A percentile compares a stretch with the other conserved stretches of the same genome.
These are phyloP conservation scores for Rutstroemia sydowiana DNA, from an alignment of 2,329 filamentous ascomycete species.

Conservation along the genomic window DNA sequence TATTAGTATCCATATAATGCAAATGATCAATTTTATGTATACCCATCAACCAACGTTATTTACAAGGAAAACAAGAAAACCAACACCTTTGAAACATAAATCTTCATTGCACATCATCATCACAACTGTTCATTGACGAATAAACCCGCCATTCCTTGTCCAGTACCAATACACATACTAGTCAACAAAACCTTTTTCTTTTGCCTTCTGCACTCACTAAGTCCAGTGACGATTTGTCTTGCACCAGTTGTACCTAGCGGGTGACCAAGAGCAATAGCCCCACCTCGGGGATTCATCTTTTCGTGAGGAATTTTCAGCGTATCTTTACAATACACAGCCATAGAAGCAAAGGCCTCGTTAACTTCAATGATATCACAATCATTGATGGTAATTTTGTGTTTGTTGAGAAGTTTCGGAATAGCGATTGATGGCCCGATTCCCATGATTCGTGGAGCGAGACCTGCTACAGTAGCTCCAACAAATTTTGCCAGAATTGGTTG, in stretches of 20 bases:
- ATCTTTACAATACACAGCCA: constrained; percentile 90
- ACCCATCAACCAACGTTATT: no score
- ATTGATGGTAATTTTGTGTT: constrained; percentile 68
- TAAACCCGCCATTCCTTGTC: constrained; percentile 61
- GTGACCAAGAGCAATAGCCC: constrained; percentile 77
- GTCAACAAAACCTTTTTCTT: constrained; percentile 90
- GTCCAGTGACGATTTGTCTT: constrained; percentile 78
- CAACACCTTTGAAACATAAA: no score
- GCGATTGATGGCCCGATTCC: constrained; percentile 75
- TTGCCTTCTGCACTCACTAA: constrained; percentile 75
- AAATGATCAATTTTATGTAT: no score
- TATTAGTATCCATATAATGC: no score
- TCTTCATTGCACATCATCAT: no score
- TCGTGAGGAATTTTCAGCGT: constrained; percentile 61
- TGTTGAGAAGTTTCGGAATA: constrained; percentile 74
- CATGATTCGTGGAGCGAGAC: constrained; percentile 91
- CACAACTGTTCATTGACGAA: constrained; percentile 53
- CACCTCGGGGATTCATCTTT: constrained; percentile 77
- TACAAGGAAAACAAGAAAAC: no score
- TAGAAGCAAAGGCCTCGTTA: constrained; percentile 96
- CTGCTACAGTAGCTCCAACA: constrained; percentile 83
- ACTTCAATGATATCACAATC: constrained; percentile 89
- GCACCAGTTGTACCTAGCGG: constrained; percentile 73
- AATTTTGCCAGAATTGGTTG: constrained; percentile 94
- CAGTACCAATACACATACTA: constrained; percentile 77